These are phyloP conservation scores for Fusarium sp. DNA, from an alignment of 2,329 filamentous ascomycete genomes.

Conservation along the genomic window DNA sequence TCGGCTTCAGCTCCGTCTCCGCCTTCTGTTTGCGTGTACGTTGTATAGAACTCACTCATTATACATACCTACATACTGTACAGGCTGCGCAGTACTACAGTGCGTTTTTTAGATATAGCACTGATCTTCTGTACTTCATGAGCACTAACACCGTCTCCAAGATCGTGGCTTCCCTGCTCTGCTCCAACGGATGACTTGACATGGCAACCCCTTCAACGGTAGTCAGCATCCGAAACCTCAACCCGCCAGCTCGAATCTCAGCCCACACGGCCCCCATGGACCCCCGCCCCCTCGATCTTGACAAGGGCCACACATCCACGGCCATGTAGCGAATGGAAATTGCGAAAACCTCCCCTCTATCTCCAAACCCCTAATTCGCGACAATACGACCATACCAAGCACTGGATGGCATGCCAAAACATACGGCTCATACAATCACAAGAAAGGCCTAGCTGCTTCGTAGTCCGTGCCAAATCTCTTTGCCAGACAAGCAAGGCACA, in stretches of 20 bases:
- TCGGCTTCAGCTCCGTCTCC: conserved; percentile 22
- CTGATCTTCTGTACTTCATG: conserved; percentile 4
- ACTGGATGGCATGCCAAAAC: conserved; percentile 2
- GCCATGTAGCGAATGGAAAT: conserved; percentile 28
- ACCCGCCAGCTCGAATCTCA: conserved; percentile 46
- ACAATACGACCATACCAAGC: conserved; percentile 16
- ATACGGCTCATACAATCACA: background rate
- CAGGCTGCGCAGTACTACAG: conserved; percentile 5
- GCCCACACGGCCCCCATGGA: conserved; percentile 40
- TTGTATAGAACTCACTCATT: background rate
- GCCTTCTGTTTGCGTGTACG: conserved; percentile 5
- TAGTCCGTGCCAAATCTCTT: background rate
- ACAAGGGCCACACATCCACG: conserved; percentile 37
- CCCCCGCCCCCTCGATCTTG: conserved; percentile 40
- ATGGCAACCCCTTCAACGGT: conserved; percentile 32
- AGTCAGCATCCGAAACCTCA: conserved; percentile 42
- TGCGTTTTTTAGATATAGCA: background rate
- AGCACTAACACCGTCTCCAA: conserved; percentile 17
- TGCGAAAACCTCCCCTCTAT: conserved; percentile 19
- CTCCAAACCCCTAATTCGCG: conserved; percentile 8
- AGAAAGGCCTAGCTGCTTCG: background rate
- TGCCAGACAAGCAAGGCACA: background rate
- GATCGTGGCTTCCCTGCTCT: conserved; percentile 26
- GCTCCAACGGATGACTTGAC: background rate
- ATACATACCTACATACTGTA: background rate